Percentiles rank a stretch among this genome's conserved stretches.
Conservation (phyloP, 140 eudicot genomes). For the Senecio squalidus region DNA sequence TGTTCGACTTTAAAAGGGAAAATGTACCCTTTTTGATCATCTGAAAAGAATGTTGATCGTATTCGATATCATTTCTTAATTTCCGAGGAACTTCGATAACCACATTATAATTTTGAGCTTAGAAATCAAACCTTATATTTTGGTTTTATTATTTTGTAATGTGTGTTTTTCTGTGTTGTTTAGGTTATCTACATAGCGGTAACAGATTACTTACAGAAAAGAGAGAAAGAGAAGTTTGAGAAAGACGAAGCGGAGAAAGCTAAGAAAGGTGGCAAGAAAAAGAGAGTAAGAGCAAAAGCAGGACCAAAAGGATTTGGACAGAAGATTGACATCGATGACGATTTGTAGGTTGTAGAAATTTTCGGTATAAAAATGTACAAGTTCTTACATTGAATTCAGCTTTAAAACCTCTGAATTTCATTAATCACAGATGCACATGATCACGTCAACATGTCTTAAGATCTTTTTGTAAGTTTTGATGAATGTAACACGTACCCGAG, state of each 20-base stretch:
- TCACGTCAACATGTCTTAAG: background rate
- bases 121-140: background rate
- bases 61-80: background rate
- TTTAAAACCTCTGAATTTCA: background rate
- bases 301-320: conserved; percentile 83
- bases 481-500: background rate
- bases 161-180: conserved; percentile 19
- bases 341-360: conserved; percentile 14
- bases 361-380: background rate
- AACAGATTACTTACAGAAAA: conserved; percentile 79
- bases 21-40: background rate
- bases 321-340: conserved; percentile 37
- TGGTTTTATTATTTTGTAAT: background rate
- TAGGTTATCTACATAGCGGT: conserved; percentile 92
- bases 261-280: conserved; percentile 53
- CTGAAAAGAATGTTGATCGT: conserved; percentile 3
- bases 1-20: background rate
- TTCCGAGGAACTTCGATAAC: background rate
- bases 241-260: conserved; percentile 71
- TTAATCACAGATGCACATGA: background rate
- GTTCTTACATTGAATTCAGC: too few relatives aligned
- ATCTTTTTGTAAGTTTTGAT: conserved; percentile 2
- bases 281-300: conserved; percentile 41
- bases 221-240: conserved; percentile 78
- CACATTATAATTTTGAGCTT: background rate